Percentiles rank a stretch among this genome's conserved stretches.
These are phyloP conservation scores for Kodamaea sp. DNA, from an alignment of 1,139 yeast species.

Conservation along the genomic window DNA sequence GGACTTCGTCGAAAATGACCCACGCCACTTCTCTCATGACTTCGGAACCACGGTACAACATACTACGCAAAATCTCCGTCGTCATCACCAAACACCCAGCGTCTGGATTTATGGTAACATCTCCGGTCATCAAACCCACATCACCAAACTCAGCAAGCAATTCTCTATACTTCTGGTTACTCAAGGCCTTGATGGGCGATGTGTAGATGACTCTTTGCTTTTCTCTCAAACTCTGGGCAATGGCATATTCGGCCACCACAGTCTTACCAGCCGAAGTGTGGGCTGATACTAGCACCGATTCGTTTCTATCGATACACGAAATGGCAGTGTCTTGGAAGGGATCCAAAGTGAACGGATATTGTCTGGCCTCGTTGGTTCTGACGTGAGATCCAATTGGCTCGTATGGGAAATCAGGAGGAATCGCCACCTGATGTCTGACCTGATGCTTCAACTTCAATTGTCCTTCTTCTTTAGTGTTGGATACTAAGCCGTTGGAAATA, in stretches of 20 bases:
- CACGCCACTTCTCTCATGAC: constrained; percentile 95
- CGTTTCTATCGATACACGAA: constrained; percentile 90
- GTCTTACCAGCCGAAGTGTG: constrained; percentile 99
- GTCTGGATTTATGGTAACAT: constrained; percentile 94
- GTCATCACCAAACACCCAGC: constrained; percentile 98
- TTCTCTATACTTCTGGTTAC: constrained; percentile 95
- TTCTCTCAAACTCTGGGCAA: constrained; percentile 87
- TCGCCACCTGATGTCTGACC: constrained; percentile 96
- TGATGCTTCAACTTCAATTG: constrained; percentile 83
- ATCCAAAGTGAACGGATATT: constrained; percentile 89
- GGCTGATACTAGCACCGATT: constrained; percentile 96
- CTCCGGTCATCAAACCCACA: constrained; percentile 97
- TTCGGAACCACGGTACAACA: constrained; percentile 93
- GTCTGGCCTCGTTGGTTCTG: constrained; percentile 71
- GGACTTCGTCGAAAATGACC: constrained; percentile 96
- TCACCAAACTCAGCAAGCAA: constrained; percentile 89
- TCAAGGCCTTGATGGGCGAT: constrained; percentile 94
- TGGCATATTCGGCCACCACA: constrained; percentile 98
- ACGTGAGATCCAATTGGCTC: constrained; percentile 86
- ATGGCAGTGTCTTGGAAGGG: constrained; percentile 96
- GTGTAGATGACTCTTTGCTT: constrained; percentile 96
- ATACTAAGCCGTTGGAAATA: constrained; percentile 69
- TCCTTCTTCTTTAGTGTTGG: constrained; percentile 34
- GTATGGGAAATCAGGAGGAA: constrained; percentile 89
- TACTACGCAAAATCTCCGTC: constrained; percentile 88